phyloP scores from a whole-genome alignment of 257 asterid genomes.

The Rehmannia glutinosa region DNA sequence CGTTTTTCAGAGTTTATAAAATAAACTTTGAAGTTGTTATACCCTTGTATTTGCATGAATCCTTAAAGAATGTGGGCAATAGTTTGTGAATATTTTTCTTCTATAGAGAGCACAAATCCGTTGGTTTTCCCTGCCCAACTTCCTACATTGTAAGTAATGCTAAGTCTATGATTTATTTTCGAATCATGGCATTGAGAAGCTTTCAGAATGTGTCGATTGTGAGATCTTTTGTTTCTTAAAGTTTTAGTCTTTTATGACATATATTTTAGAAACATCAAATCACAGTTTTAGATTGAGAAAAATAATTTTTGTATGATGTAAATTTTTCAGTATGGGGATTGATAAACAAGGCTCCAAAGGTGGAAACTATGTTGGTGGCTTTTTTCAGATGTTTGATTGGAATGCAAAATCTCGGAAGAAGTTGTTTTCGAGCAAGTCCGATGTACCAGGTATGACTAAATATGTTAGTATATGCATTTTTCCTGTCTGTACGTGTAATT shows the following conservation, averaged over 20 bases:
- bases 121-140: neutral
- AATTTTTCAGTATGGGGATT: conserved; percentile 44
- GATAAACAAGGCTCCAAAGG: conserved; percentile 64
- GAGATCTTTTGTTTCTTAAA: conserved; percentile 12
- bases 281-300: too few relatives aligned
- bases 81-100: neutral
- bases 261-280: too few relatives aligned
- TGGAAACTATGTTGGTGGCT: conserved; percentile 80
- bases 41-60: neutral
- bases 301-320: too few relatives aligned
- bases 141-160: neutral
- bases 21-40: neutral
- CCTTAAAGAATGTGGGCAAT: neutral
- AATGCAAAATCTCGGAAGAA: conserved; percentile 84
- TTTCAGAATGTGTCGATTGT: neutral
- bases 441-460: conserved; percentile 47
- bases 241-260: neutral
- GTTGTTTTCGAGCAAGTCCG: conserved; percentile 67
- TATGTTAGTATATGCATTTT: neutral
- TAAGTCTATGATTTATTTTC: neutral
- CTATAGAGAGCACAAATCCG: neutral
- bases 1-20: too few relatives aligned
- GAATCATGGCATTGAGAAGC: neutral
- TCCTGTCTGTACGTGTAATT: neutral
- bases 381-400: conserved; percentile 93